Evolutionary conservation across 2,329 filamentous ascomycete species (phyloP), one percentile per base, ranked within the genome.

Genomic region (Exophiala alcalophila): DNA sequence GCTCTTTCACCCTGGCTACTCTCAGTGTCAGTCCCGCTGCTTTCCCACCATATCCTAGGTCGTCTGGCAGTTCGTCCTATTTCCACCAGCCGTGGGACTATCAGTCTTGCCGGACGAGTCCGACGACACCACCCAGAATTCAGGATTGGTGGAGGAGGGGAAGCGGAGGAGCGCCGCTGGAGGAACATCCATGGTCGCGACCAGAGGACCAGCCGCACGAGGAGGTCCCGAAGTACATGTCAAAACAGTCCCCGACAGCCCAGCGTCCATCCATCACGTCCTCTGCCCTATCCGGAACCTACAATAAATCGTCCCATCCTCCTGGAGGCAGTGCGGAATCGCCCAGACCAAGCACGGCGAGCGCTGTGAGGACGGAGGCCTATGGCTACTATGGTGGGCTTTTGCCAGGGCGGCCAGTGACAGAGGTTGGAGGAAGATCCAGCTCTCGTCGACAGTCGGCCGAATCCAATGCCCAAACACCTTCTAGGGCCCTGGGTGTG

Each of bases 401-500:
- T 21, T 29, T 20, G n/a, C 25, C 31, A 18, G 40, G 27, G 16
- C 40, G 39, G 32, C 31, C 20, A 26, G 28, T 36, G 26, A 32
- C 44, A n/a, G 47, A 53, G 11, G 26, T 35, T 21, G 29, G 26
- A 21, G 9, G 35, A 16, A 34, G 33, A 26, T 16, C 24, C n/a
- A 34, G 26, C 15, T 43, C 30, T 26, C 45, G 39, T 28, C 48
- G 40, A 20, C 34, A 27, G 9, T 49, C 47, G 20, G 32, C 45
- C 4, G 45, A 47, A 15, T 45, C 48, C 14, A 38, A 28, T 11
- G 20, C 32, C n/a, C 47, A 44, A 19, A 47, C 48, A 8, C 39
- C 51, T 9, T 40, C 44, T 7, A 35, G 69, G 52, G 55, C 62
- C 8, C 60, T 69, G 21, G 68, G 63, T 27, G 63, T 72, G 21